Evolutionary conservation across 768 basidiomycete genomes (phyloP), one percentile per base, ranked within the genome.

Genomic region (Hortiboletus campestris): DNA sequence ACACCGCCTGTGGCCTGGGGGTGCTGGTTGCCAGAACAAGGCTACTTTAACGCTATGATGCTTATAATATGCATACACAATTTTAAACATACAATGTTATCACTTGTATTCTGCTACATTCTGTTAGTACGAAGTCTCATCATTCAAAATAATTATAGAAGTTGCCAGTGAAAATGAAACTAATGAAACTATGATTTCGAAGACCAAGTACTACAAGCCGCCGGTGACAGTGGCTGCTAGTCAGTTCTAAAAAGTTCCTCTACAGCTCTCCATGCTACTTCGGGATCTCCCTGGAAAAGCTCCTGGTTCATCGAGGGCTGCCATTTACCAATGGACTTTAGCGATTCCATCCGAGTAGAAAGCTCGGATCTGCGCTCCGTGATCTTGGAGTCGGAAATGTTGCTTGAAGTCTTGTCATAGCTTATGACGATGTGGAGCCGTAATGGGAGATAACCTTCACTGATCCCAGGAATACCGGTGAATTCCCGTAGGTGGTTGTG

Each of bases 181-280:
- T 17, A 43, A 34, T 34, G 40, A 42, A 22, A 35, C 16, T 17
- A 34, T 31, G n/a, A 40, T 39, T 29, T 40, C 28, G 5, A 41
- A 28, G 14, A 51, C 8, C n/a, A 20, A 14, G 9, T 25, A 51
- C 19, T 9, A 47, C 2, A 12, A 40, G 9, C n/a, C 14, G 25
- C 4, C 25, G 25, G 25, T 25, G 25, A 34, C 3, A 4, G 4
- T 11, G 5, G 25, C 25, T 6, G 6, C 25, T 25, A 0, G 1
- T 16, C 48, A 41, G 17, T 35, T 46, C 19, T 28, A 22, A 63
- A 50, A 3, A 63, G 49, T 14, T 57, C 42, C 25, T 56, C 62
- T 25, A 64, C 46, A 17, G 49, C 51, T 12, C 2, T 36, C 63
- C 56, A 59, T 3, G 63, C 64, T 14, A 51, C 53, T 11, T 59